Evolutionary conservation across 768 basidiomycete species (phyloP).

Genomic region (Panaeolus papilionaceus): DNA sequence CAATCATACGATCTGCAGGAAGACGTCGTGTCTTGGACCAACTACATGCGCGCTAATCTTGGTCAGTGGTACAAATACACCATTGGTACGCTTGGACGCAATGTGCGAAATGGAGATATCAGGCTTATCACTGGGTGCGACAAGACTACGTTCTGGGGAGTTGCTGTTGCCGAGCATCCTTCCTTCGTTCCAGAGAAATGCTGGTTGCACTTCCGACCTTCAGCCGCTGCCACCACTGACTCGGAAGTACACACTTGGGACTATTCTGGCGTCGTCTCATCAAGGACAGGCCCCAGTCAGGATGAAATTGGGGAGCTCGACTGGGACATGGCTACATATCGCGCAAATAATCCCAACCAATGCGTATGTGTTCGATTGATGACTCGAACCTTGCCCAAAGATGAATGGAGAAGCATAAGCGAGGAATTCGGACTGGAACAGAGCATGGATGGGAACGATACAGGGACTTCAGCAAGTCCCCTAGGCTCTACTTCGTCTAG

Average conservation of each 20-base stretch:
- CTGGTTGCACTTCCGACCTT: too few species aligned
- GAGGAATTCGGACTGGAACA: not conserved
- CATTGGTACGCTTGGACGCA: slow-evolving; percentile 21
- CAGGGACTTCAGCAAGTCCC: not conserved
- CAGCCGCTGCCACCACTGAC: too few species aligned
- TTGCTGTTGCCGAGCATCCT: too few species aligned
- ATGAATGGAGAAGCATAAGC: not conserved
- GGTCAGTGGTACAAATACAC: slow-evolving; percentile 24
- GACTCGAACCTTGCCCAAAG: slow-evolving; percentile 7
- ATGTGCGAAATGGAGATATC: slow-evolving; percentile 29
- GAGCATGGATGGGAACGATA: too few species aligned
- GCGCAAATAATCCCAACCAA: not conserved
- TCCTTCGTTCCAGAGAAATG: too few species aligned
- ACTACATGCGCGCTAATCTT: slow-evolving; percentile 17
- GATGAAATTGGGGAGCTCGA: slow-evolving; percentile 3
- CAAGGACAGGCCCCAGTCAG: slow-evolving; percentile 7
- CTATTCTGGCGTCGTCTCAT: not conserved
- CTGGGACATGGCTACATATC: not conserved
- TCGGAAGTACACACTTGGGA: slow-evolving; percentile 7
- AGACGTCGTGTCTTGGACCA: not conserved
- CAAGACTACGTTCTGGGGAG: slow-evolving; percentile 32
- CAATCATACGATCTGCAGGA: slow-evolving; percentile 21
- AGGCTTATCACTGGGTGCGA: slow-evolving; percentile 34
- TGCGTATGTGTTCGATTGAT: slow-evolving; percentile 11
- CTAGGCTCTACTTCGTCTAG: too few species aligned